phyloP scores from a whole-genome alignment of 2,329 filamentous ascomycete genomes.

The Phaeosphaeriaceae sp. region DNA sequence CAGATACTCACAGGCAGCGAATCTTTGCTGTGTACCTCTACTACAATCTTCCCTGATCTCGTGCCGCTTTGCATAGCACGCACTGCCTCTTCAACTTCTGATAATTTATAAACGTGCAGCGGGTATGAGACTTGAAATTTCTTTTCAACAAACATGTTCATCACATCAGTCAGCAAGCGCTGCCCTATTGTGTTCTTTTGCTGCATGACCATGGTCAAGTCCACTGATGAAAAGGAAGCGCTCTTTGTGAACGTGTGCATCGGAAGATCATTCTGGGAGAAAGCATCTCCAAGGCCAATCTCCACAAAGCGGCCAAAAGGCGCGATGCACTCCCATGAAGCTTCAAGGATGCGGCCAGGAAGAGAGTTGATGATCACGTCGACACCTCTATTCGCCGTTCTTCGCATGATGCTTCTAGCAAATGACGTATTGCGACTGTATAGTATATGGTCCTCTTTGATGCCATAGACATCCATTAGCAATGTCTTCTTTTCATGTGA shows the following conservation, averaged over 20 bases:
- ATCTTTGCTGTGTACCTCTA: no score
- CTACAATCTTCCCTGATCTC: constrained; percentile 2
- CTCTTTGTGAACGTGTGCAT: constrained; percentile 14
- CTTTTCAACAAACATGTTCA: background rate
- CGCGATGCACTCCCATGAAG: no score
- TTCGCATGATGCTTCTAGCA: no score
- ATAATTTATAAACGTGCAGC: background rate
- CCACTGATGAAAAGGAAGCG: background rate
- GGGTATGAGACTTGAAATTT: background rate
- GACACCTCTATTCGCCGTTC: constrained; percentile 14
- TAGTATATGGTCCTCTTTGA: no score
- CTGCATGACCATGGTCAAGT: background rate
- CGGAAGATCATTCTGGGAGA: constrained; percentile 6
- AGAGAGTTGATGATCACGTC: constrained; percentile 40
- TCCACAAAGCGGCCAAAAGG: no score
- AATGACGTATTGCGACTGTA: no score
- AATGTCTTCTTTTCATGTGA: no score
- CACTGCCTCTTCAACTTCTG: constrained; percentile 6
- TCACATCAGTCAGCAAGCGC: background rate
- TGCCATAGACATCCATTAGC: no score
- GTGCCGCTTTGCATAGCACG: constrained; percentile 8
- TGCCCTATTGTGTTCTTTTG: background rate
- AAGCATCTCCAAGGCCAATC: constrained; percentile 6
- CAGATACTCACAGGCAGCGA: no score
- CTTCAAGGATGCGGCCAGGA: constrained; percentile 13